A percentile compares a stretch with the other conserved stretches of the same genome.
Evolutionary conservation across 163 green algal genomes (phyloP).

Genomic region (Smithsoniella earleae): DNA sequence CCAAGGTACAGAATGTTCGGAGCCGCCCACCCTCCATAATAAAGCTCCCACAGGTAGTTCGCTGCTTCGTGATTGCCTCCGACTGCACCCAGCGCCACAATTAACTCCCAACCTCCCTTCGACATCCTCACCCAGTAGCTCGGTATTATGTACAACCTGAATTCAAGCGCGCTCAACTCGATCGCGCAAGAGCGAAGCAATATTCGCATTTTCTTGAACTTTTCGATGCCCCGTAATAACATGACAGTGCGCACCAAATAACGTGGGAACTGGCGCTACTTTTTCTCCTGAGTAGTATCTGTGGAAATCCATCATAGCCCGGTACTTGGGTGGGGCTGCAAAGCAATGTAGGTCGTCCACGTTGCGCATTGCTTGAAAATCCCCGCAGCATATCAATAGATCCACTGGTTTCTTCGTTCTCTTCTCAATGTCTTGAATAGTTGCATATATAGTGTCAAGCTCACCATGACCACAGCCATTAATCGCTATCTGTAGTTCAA

Average conservation of each 20-base stretch:
- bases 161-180: too few species aligned
- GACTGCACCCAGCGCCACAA: too few species aligned
- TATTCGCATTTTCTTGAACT: too few species aligned
- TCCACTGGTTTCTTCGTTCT: constrained; percentile 67
- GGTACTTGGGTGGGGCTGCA: constrained; percentile 86
- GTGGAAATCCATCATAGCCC: constrained; percentile 80
- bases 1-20: constrained; percentile 95
- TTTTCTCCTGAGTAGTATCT: constrained; percentile 86
- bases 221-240: too few species aligned
- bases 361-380: constrained; percentile 97
- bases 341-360: constrained; percentile 88
- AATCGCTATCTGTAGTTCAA: constrained; percentile 70
- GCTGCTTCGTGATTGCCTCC: constrained; percentile 96
- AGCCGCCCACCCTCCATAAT: constrained; percentile 90
- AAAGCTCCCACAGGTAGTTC: constrained; percentile 94
- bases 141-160: too few species aligned
- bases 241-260: constrained; percentile 95
- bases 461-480: constrained; percentile 95
- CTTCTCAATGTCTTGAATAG: constrained; percentile 67
- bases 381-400: constrained; percentile 92
- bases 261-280: constrained; percentile 70
- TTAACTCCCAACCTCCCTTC: too few species aligned
- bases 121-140: too few species aligned
- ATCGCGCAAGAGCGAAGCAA: too few species aligned
- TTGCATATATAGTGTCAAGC: constrained; percentile 92